phyloP scores from a whole-genome alignment of 805 yeast genomes.

The Sungouiella blattae region DNA sequence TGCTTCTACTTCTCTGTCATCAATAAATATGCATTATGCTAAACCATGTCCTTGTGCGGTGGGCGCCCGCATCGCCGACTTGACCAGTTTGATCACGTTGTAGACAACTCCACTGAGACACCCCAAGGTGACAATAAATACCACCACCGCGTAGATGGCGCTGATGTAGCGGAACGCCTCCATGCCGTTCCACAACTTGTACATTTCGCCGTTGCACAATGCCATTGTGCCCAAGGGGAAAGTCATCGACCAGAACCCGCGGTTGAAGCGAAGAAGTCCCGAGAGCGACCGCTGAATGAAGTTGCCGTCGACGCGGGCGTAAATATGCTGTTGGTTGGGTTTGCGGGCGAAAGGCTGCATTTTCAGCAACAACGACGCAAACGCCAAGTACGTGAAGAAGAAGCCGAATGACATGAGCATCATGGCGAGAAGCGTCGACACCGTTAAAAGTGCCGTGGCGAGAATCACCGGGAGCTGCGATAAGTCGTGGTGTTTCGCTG shows the following conservation, averaged over 20 bases:
- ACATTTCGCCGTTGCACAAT: conserved; percentile 54
- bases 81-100: conserved; percentile 13
- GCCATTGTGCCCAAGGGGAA: conserved; percentile 83
- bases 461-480: conserved; percentile 4
- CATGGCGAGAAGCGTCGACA: conserved; percentile 36
- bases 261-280: conserved; percentile 20
- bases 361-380: conserved; percentile 40
- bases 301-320: conserved; percentile 10
- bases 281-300: conserved; percentile 7
- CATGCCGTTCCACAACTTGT: conserved; percentile 28
- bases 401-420: conserved; percentile 51
- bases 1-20: conserved; percentile 3
- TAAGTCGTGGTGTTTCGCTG: conserved; percentile 6
- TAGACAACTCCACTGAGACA: conserved; percentile 30
- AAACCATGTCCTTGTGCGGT: conserved; percentile 7
- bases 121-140: conserved; percentile 41
- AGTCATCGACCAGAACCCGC: conserved; percentile 70
- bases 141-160: conserved; percentile 54
- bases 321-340: conserved; percentile 20
- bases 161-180: conserved; percentile 60
- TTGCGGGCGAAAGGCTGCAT: conserved; percentile 31
- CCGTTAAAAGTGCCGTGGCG: conserved; percentile 11
- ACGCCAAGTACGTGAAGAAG: conserved; percentile 41
- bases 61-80: conserved; percentile 5
- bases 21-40: conserved; percentile 1